These are phyloP conservation scores for Claviceps citrina DNA, from an alignment of 2,329 filamentous ascomycete genomes.

Conservation along the genomic window DNA sequence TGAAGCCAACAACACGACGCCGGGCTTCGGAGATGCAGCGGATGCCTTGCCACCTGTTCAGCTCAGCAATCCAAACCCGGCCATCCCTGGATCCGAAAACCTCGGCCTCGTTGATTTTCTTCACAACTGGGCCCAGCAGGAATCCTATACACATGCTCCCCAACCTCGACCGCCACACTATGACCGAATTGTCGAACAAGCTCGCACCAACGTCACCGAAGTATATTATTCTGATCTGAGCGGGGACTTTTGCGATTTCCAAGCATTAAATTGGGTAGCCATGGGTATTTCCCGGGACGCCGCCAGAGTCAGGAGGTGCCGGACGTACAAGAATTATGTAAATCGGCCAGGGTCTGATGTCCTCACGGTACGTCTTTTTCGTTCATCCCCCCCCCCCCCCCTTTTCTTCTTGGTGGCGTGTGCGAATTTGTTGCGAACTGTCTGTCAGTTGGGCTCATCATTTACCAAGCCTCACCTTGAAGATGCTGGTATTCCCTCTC, in stretches of 20 bases:
- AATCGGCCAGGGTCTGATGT: constrained; percentile 33
- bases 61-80: constrained; percentile 20
- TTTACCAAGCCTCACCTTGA: constrained; percentile 7
- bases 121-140: constrained; percentile 29
- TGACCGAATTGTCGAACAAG: constrained; percentile 19
- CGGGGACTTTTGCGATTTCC: constrained; percentile 42
- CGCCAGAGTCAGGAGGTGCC: constrained; percentile 31
- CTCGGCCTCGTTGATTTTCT: constrained; percentile 35
- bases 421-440: too few relatives aligned
- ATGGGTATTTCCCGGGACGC: constrained; percentile 34
- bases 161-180: constrained; percentile 14
- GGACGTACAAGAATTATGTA: constrained; percentile 42
- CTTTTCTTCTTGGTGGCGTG: neutral
- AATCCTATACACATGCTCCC: constrained; percentile 12
- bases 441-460: too few relatives aligned
- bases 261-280: constrained; percentile 42
- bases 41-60: constrained; percentile 9
- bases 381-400: neutral
- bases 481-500: constrained; percentile 19
- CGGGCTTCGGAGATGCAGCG: neutral
- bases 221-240: constrained; percentile 30
- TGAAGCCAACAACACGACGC: neutral
- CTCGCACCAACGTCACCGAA: constrained; percentile 9
- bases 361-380: constrained; percentile 29
- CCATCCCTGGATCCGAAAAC: constrained; percentile 33